Evolutionary conservation across 1,284 basidiomycete species (phyloP), one percentile per base, ranked within the genome.

Genomic region (Jaminaea rosea): DNA sequence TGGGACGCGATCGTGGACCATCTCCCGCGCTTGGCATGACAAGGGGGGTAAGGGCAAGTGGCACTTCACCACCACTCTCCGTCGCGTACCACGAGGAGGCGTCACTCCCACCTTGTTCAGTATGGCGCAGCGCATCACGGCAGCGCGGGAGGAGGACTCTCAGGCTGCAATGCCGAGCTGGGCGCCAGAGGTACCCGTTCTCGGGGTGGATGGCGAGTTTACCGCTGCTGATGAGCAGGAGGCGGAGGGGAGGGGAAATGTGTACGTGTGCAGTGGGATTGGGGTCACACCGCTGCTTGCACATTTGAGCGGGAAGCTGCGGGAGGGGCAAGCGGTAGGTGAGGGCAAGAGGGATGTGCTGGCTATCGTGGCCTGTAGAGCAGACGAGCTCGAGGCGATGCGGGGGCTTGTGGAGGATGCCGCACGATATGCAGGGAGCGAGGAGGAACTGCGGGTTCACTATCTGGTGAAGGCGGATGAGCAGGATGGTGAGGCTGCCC

Each of bases 1-100:
- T 47, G 53, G 53, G 11, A 47, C 48, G 15, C 49, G 53, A 10
- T 32, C 27, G 21, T 55, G 53, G 53, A 55, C 53, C 27, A 52
- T 55, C 24, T 26, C 28, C 13, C n/a, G 26, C 4, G 15, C 26
- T 27, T 5, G 8, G 17, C 4, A 15, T 7, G 41, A 50, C 11
- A 31, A 15, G 29, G 29, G 15, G 9, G 29, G 29, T 8, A 11
- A 31, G 13, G 24, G 17, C 11, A 23, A 15, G 19, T 28, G 19
- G 17, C 21, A 36, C 7, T 27, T 55, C 13, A 34, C 39, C 21
- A 37, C 39, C 15, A 51, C 49, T 5, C 36, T 55, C 8, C 28
- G 53, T 5, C 31, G 50, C 19, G 41, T 27, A 21, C 21, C 44
- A 17, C 15, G 44, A 26, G 53, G 53, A 17, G 53, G 49, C 13